A percentile compares a stretch with the other conserved stretches of the same genome.
These are phyloP conservation scores for Chaetomium olivaceum DNA, from an alignment of 2,329 filamentous ascomycete species.

Conservation along the genomic window DNA sequence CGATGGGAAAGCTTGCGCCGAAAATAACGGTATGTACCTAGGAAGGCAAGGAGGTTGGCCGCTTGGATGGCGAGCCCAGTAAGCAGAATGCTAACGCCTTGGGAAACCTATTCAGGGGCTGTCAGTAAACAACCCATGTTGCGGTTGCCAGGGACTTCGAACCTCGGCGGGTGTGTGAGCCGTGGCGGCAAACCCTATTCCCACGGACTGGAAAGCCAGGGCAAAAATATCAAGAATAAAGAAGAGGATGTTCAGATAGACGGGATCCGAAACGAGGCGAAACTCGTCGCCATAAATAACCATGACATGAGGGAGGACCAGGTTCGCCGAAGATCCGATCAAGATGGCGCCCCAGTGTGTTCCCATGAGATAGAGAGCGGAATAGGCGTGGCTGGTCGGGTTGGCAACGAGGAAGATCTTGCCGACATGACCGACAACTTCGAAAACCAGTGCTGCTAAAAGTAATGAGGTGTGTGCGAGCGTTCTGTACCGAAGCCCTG, in stretches of 20 bases:
- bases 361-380: constrained; percentile 49
- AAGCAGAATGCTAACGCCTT: constrained; percentile 44
- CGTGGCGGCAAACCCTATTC: constrained; percentile 44
- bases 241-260: constrained; percentile 41
- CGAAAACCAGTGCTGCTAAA: constrained; percentile 45
- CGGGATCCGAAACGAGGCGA: constrained; percentile 39
- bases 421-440: constrained; percentile 50
- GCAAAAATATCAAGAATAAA: constrained; percentile 39
- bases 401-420: constrained; percentile 45
- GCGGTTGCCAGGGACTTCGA: constrained; percentile 26
- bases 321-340: constrained; percentile 47
- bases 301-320: constrained; percentile 49
- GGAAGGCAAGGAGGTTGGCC: constrained; percentile 43
- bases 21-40: constrained; percentile 45
- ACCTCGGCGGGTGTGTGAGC: constrained; percentile 41
- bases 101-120: constrained; percentile 33
- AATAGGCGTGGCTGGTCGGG: constrained; percentile 40
- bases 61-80: constrained; percentile 49
- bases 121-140: constrained; percentile 19
- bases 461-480: constrained; percentile 45
- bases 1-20: constrained; percentile 43
- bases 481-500: constrained; percentile 36
- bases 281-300: constrained; percentile 49
- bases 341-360: constrained; percentile 50
- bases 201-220: constrained; percentile 41